phyloP scores from a whole-genome alignment of 768 basidiomycete genomes.

The Stropharia rugosoannulata region DNA sequence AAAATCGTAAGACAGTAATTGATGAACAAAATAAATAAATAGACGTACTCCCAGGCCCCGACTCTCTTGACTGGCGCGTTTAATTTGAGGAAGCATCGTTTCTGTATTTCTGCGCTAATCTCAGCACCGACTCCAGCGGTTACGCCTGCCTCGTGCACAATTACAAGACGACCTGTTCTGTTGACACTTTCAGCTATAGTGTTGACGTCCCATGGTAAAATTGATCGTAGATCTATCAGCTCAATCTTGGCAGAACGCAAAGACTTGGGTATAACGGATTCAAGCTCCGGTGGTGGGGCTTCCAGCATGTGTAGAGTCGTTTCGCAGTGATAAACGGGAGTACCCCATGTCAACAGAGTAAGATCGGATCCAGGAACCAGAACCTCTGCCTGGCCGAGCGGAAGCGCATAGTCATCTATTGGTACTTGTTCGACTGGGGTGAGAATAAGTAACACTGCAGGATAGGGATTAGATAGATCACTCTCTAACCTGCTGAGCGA shows the following conservation, averaged over 20 bases:
- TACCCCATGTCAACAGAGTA: constrained; percentile 93
- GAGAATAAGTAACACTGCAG: constrained; percentile 1
- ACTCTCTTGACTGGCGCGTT: constrained; percentile 87
- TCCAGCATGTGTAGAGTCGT: constrained; percentile 73
- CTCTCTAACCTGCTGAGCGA: constrained; percentile 68
- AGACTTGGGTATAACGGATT: constrained; percentile 60
- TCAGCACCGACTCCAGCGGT: constrained; percentile 90
- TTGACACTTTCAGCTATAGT: constrained; percentile 80
- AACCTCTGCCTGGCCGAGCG: constrained; percentile 78
- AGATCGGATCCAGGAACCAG: constrained; percentile 76
- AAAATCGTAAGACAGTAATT: background rate
- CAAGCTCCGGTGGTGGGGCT: constrained; percentile 63
- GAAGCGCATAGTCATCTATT: constrained; percentile 82
- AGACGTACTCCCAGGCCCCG: constrained; percentile 91
- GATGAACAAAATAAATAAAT: constrained; percentile 1
- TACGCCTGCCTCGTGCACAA: constrained; percentile 91
- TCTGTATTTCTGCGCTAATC: constrained; percentile 89
- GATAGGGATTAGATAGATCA: background rate
- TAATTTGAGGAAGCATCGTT: constrained; percentile 83
- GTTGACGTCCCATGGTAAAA: constrained; percentile 87
- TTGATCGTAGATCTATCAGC: constrained; percentile 86
- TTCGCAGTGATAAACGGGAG: constrained; percentile 89
- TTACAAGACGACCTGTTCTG: constrained; percentile 79
- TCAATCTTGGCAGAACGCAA: constrained; percentile 75
- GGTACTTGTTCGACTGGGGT: constrained; percentile 86